phyloP scores from a whole-genome alignment of 345 rosid genomes.

The Clarkia xantiana region DNA sequence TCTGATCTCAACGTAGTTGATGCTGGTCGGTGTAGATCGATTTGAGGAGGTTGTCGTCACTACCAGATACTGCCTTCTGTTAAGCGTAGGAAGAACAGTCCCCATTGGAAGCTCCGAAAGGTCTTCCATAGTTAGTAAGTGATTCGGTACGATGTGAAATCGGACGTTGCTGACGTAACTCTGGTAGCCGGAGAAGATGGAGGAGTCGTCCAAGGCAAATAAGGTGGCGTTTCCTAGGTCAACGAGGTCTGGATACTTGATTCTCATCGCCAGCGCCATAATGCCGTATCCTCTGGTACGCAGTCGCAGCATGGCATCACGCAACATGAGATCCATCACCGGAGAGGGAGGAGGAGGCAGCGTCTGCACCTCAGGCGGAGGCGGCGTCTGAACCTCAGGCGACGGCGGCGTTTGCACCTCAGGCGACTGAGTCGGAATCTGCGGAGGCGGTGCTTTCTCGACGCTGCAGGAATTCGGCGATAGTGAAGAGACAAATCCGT shows the following conservation, averaged over 20 bases:
- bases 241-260: conserved; percentile 39
- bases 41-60: conserved; percentile 14
- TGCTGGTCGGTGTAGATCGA: conserved; percentile 7
- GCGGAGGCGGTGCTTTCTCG: conserved; percentile 29
- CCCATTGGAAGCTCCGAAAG: conserved; percentile 28
- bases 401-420: neutral
- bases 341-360: conserved; percentile 13
- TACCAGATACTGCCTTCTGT: conserved; percentile 20
- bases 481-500: conserved; percentile 45
- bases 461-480: conserved; percentile 53
- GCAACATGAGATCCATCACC: conserved; percentile 47
- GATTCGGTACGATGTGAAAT: conserved; percentile 50
- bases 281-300: conserved; percentile 46
- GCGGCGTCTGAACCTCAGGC: conserved; percentile 6
- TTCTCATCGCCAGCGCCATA: conserved; percentile 38
- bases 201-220: conserved; percentile 40
- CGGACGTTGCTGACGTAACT: conserved; percentile 29
- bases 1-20: conserved; percentile 15
- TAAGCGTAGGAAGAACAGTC: conserved; percentile 20
- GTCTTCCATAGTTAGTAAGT: conserved; percentile 21
- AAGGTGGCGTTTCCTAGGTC: conserved; percentile 35
- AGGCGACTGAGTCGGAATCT: conserved; percentile 16
- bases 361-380: conserved; percentile 1
- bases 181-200: conserved; percentile 44
- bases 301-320: conserved; percentile 43